Conservation (phyloP, 305 asterid genomes). For the Fraxinus floribunda region DNA sequence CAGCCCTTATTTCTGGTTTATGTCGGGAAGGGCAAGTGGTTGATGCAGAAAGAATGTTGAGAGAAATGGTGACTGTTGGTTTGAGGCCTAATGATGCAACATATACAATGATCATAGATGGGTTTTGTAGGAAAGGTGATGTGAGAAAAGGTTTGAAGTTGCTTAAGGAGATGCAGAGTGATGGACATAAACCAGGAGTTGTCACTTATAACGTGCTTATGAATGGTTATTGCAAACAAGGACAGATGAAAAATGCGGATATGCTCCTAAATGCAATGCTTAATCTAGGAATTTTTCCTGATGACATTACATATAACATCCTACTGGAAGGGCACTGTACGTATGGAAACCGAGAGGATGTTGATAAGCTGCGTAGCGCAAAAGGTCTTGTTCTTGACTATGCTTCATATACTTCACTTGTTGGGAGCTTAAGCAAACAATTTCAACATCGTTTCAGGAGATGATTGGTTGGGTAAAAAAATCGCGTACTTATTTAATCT, state of each 20-base stretch:
- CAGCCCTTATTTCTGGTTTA: slow-evolving; percentile 69
- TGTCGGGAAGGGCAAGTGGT: slow-evolving; percentile 49
- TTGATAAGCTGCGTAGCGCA: slow-evolving; percentile 48
- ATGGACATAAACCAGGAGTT: slow-evolving; percentile 41
- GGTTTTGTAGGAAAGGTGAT: slow-evolving; percentile 71
- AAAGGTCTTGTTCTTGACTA: slow-evolving; percentile 80
- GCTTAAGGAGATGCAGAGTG: slow-evolving; percentile 63
- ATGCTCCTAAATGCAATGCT: slow-evolving; percentile 79
- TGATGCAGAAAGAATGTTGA: slow-evolving; percentile 60
- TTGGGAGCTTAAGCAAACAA: slow-evolving; percentile 50
- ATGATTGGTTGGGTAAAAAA: slow-evolving; percentile 11
- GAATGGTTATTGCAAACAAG: slow-evolving; percentile 76
- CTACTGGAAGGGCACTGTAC: slow-evolving; percentile 74
- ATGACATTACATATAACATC: slow-evolving; percentile 79
- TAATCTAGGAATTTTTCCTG: slow-evolving; percentile 65
- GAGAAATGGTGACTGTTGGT: slow-evolving; percentile 56
- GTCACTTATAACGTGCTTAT: slow-evolving; percentile 67
- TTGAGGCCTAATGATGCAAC: slow-evolving; percentile 55
- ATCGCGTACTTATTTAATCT: not conserved
- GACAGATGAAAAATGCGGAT: slow-evolving; percentile 81
- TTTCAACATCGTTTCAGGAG: slow-evolving; percentile 30
- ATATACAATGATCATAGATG: slow-evolving; percentile 69
- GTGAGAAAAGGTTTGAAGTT: slow-evolving; percentile 50
- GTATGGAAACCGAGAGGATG: slow-evolving; percentile 44
- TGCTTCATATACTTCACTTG: slow-evolving; percentile 64